These are phyloP conservation scores for Marasmius tenuissimus DNA, from an alignment of 1,284 basidiomycete species.

Conservation along the genomic window DNA sequence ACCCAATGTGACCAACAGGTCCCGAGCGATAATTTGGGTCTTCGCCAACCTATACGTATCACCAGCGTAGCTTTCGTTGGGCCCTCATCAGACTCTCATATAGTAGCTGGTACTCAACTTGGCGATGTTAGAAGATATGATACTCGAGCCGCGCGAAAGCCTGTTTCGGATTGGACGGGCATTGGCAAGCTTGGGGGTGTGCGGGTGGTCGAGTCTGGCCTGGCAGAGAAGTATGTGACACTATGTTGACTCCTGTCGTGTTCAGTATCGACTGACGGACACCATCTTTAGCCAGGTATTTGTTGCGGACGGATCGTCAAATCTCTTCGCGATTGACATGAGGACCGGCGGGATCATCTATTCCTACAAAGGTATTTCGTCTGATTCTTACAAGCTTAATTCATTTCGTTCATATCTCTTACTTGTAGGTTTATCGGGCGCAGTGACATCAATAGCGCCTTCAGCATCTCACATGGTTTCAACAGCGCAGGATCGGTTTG, in stretches of 20 bases:
- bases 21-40: constrained; percentile 73
- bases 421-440: constrained; percentile 61
- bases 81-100: constrained; percentile 41
- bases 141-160: constrained; percentile 69
- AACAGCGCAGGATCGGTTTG: constrained; percentile 65
- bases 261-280: background rate
- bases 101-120: constrained; percentile 75
- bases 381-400: background rate
- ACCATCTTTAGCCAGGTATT: constrained; percentile 64
- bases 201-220: constrained; percentile 58
- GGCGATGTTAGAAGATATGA: constrained; percentile 84
- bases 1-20: constrained; percentile 42
- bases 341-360: constrained; percentile 74
- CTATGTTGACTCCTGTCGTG: background rate
- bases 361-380: constrained; percentile 63
- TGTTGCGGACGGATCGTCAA: constrained; percentile 70
- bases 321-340: constrained; percentile 71
- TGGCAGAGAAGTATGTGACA: constrained; percentile 65
- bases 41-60: constrained; percentile 83
- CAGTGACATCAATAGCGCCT: constrained; percentile 62
- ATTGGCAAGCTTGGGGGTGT: constrained; percentile 71
- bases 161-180: constrained; percentile 66
- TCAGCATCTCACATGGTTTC: constrained; percentile 57
- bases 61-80: constrained; percentile 61
- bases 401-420: constrained; percentile 1